These are phyloP conservation scores for Thalia dealbata DNA, from an alignment of 176 grass and related monocot species.

Conservation along the genomic window DNA sequence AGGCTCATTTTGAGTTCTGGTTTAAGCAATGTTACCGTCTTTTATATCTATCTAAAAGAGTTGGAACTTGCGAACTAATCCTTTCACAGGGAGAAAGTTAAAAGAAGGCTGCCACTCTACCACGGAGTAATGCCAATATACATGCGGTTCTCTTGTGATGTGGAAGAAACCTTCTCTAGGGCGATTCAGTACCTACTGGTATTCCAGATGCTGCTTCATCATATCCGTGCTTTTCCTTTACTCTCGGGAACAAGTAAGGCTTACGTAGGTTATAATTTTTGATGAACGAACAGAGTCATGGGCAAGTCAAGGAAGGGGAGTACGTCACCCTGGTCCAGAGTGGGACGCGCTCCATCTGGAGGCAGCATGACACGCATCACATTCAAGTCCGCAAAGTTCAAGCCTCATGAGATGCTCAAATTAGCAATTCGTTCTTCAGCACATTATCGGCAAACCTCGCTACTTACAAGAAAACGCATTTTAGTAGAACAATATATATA, in stretches of 20 bases:
- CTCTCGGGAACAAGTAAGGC: too few relatives aligned
- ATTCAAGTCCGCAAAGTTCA: constrained; percentile 85
- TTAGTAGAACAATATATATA: too few relatives aligned
- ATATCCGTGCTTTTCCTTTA: background rate
- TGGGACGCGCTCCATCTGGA: constrained; percentile 83
- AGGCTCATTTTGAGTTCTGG: constrained; percentile 4
- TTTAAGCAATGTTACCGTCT: constrained; percentile 1
- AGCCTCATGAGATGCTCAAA: constrained; percentile 13
- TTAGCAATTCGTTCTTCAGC: background rate
- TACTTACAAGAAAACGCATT: background rate
- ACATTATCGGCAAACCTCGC: background rate
- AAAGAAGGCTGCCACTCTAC: constrained; percentile 74
- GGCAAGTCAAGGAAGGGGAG: constrained; percentile 54
- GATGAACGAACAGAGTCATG: constrained; percentile 34
- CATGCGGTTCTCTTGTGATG: constrained; percentile 85
- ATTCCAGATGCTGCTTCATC: background rate
- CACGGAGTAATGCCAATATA: constrained; percentile 80
- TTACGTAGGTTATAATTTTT: too few relatives aligned
- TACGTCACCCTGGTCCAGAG: constrained; percentile 95
- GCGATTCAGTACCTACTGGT: constrained; percentile 74
- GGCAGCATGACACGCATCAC: constrained; percentile 76
- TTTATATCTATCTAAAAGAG: too few relatives aligned
- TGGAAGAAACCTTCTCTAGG: constrained; percentile 88
- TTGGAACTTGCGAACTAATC: too few relatives aligned
- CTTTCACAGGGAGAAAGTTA: constrained; percentile 60